Percentiles rank a stretch among this genome's conserved stretches.
Evolutionary conservation across 371 early-diverging fungal species (phyloP).

Genomic region (Rhizopus stolonifer): DNA sequence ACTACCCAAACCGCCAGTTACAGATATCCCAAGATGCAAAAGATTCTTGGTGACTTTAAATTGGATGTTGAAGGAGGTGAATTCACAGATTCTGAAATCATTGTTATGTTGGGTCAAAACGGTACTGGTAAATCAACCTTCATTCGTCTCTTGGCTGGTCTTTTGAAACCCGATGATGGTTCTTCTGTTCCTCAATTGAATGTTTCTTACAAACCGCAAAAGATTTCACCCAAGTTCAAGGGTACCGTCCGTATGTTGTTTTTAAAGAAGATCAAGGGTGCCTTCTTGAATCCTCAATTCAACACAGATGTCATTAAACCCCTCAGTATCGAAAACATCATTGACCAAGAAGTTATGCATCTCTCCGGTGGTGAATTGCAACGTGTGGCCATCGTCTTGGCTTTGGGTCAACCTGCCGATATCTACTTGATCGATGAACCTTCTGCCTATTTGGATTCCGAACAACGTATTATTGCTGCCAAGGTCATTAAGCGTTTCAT

Average conservation of each 20-base stretch:
- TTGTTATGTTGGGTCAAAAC: slow-evolving; percentile 99
- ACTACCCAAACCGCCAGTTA: slow-evolving; percentile 69
- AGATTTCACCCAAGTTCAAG: slow-evolving; percentile 96
- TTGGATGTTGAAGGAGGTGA: slow-evolving; percentile 83
- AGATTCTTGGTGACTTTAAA: slow-evolving; percentile 84
- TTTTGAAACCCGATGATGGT: slow-evolving; percentile 82
- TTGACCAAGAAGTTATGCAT: slow-evolving; percentile 91
- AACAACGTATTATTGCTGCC: slow-evolving; percentile 99
- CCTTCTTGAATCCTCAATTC: slow-evolving; percentile 96
- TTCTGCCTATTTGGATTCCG: slow-evolving; percentile 99
- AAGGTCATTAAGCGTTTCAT: slow-evolving; percentile 99
- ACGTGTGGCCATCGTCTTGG: slow-evolving; percentile 97
- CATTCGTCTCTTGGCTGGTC: slow-evolving; percentile 95
- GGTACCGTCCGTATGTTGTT: slow-evolving; percentile 97
- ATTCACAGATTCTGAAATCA: slow-evolving; percentile 98
- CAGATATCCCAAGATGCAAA: slow-evolving; percentile 88
- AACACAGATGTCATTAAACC: slow-evolving; percentile 98
- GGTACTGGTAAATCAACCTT: slow-evolving; percentile 99
- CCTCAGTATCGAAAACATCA: slow-evolving; percentile 88
- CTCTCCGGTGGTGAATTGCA: slow-evolving; percentile 99
- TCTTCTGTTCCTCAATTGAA: slow-evolving; percentile 82
- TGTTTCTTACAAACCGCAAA: slow-evolving; percentile 99
- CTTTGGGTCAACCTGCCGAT: slow-evolving; percentile 96
- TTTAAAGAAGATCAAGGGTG: slow-evolving; percentile 88
- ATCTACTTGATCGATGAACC: slow-evolving; percentile 99